Evolutionary conservation across 2,329 filamentous ascomycete species (phyloP), one percentile per base, ranked within the genome.

Genomic region (Pyrenophora tritici-repentis): DNA sequence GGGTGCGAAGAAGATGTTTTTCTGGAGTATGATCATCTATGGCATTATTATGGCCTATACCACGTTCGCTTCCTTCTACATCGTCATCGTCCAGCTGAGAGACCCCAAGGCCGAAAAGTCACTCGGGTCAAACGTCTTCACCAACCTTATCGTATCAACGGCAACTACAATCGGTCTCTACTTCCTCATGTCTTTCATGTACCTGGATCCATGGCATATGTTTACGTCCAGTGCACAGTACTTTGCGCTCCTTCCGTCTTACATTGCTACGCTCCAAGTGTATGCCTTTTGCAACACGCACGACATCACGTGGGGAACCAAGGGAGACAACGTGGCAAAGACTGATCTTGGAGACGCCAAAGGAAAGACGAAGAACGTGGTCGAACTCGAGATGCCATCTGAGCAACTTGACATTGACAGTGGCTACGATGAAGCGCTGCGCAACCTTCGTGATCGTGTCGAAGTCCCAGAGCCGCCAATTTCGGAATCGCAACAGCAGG

Each of bases 251-350:
- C 81, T 99, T 31, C 94, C 94, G 0, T 87, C 83, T 33, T 99
- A 97, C 78, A 96, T 99, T 75, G 97, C 94, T 79, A 97, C 91
- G 0, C 82, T 99, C 2, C 94, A 99, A 75, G 91, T 97, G 16
- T 99, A 99, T 76, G 94, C 94, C 36, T 99, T 99, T 76, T 97
- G 94, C 80, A 99, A 99, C 78, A 96, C 93, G 0, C 94, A 99
- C 83, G 94, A 99, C 72, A 91, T 99, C 16, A 96, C 92, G 0
- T 99, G 94, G 94, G 94, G 94, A 37, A 99, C 94, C 38, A 99
- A 99, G 77, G 94, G 94, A 50, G 94, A 99, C 81, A 99, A 99
- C 74, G 86, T 96, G 31, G 87, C 94, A 66, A 88, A 90, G 74
- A 97, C 89, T 6, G 95, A 99, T 71, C 85, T 99, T 0, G 94